phyloP scores from a whole-genome alignment of 164 flowering plant genomes.

The Tetrastigma voinierianum region DNA sequence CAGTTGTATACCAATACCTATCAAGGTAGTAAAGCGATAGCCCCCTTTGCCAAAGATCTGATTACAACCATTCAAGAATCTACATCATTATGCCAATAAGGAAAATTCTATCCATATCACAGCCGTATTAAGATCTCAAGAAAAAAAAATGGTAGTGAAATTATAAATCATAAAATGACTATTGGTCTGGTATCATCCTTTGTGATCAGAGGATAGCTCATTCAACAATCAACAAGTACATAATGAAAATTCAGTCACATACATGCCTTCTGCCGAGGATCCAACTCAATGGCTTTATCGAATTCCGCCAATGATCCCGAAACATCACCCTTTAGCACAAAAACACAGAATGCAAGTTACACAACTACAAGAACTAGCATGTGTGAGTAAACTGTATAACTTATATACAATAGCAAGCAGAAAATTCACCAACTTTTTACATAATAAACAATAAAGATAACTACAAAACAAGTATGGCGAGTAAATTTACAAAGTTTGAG shows the following conservation, averaged over 20 bases:
- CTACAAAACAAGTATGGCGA: background rate
- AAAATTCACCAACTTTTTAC: background rate
- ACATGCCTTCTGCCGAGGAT: conserved; percentile 95
- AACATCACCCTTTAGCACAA: conserved; percentile 69
- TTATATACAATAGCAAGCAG: background rate
- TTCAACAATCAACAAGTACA: background rate
- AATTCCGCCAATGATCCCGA: conserved; percentile 73
- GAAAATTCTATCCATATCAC: background rate
- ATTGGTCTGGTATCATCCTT: too few relatives aligned
- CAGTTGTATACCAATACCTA: conserved; percentile 46
- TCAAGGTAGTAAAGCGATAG: conserved; percentile 86
- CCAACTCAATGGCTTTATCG: conserved; percentile 80
- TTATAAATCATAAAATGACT: background rate
- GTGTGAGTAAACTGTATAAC: conserved; percentile 2
- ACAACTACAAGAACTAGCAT: background rate
- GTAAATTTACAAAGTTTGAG: background rate
- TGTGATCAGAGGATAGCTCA: too few relatives aligned
- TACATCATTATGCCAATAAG: background rate
- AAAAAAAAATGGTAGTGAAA: background rate
- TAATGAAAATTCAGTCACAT: conserved; percentile 21
- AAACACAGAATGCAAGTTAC: conserved; percentile 5
- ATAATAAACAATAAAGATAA: background rate
- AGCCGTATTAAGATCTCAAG: background rate
- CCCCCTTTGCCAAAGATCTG: conserved; percentile 99
- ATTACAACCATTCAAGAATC: conserved; percentile 8